Evolutionary conservation across 108 stramenopile species (phyloP).

Genomic region (Ochromonas danica): DNA sequence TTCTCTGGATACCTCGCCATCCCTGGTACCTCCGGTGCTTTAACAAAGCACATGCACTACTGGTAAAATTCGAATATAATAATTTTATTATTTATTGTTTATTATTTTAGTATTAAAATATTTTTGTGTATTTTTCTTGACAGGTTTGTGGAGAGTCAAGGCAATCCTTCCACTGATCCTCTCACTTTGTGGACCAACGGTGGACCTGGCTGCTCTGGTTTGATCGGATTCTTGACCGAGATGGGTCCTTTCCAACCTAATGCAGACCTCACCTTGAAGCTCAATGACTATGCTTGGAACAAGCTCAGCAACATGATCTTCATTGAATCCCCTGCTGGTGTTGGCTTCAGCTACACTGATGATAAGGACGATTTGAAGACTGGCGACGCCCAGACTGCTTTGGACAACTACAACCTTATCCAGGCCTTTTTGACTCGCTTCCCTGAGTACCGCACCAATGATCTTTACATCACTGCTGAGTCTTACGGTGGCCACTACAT

Average conservation of each 20-base stretch:
- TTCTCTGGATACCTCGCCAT: conserved; percentile 32
- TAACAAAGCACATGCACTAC: conserved; percentile 22
- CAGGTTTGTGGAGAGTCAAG: conserved; percentile 38
- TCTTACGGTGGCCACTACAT: conserved; percentile 51
- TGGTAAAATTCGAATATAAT: not conserved
- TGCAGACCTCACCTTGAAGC: conserved; percentile 40
- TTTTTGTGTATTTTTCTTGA: too few species aligned
- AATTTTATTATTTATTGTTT: not conserved
- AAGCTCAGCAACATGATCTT: conserved; percentile 40
- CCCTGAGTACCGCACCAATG: conserved; percentile 33
- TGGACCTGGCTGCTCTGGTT: conserved; percentile 56
- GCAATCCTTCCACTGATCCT: conserved; percentile 34
- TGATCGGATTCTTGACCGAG: conserved; percentile 56
- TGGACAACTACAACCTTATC: conserved; percentile 51
- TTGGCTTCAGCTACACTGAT: conserved; percentile 41
- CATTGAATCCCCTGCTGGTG: conserved; percentile 39
- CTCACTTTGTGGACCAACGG: conserved; percentile 54
- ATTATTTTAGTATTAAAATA: not conserved
- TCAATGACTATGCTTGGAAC: conserved; percentile 58
- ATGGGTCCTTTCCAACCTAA: conserved; percentile 52
- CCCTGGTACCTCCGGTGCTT: conserved; percentile 19
- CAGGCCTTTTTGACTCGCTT: conserved; percentile 49
- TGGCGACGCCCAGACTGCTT: conserved; percentile 43
- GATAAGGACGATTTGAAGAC: conserved; percentile 7
- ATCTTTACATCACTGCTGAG: conserved; percentile 41